A percentile compares a stretch with the other conserved stretches of the same genome.
phyloP scores from a whole-genome alignment of 2,329 filamentous ascomycete genomes.

The Xylaria digitata region DNA sequence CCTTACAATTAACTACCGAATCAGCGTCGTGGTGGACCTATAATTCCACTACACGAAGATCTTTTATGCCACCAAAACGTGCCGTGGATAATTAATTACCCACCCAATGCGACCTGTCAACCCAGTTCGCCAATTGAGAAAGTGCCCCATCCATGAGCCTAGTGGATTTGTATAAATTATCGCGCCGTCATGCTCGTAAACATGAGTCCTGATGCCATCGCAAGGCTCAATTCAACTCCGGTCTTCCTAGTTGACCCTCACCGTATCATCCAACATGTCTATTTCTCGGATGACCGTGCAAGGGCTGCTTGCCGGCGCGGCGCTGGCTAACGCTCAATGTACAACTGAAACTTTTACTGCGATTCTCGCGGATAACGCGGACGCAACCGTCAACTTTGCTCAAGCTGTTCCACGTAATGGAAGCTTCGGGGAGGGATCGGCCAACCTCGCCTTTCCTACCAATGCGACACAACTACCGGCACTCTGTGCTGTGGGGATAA shows the following conservation, averaged over 20 bases:
- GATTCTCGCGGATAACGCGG: slow-evolving; percentile 39
- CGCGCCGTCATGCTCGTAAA: not conserved
- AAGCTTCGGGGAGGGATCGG: slow-evolving; percentile 42
- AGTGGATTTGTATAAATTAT: slow-evolving; percentile 16
- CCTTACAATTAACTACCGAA: not conserved
- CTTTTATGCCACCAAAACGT: not conserved
- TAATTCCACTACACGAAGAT: slow-evolving; percentile 1
- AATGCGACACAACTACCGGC: slow-evolving; percentile 47
- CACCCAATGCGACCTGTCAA: not conserved
- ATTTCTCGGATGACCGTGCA: slow-evolving; percentile 18
- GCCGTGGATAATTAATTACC: slow-evolving; percentile 1
- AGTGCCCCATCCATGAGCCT: not conserved
- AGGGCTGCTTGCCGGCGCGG: slow-evolving; percentile 32
- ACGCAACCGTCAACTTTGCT: slow-evolving; percentile 44
- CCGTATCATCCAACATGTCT: slow-evolving; percentile 34
- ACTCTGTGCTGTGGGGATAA: slow-evolving; percentile 48
- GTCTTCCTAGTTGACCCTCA: not conserved
- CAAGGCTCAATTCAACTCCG: not conserved
- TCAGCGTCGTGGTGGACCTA: slow-evolving; percentile 7
- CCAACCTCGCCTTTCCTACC: slow-evolving; percentile 40
- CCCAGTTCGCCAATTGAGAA: not conserved
- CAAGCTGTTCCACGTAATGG: slow-evolving; percentile 43
- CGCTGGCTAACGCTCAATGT: slow-evolving; percentile 40
- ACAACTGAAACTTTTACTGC: slow-evolving; percentile 40
- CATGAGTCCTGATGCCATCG: not conserved